Conservation (phyloP, 768 basidiomycete genomes). For the Sutorius australiensis region DNA sequence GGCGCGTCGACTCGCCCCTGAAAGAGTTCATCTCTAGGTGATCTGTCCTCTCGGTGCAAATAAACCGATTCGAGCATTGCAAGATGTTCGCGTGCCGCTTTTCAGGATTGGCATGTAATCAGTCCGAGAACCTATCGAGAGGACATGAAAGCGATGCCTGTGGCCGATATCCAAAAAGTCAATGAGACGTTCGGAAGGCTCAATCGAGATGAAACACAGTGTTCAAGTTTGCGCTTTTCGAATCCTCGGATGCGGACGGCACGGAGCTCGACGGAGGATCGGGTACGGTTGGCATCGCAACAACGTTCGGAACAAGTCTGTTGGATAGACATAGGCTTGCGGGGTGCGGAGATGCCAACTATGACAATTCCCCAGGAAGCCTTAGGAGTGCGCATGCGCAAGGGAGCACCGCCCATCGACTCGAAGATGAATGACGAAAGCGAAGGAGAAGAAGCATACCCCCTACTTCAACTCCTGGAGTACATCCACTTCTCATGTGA, state of each 20-base stretch:
- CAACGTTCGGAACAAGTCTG: slow-evolving; percentile 58
- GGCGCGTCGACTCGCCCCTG: slow-evolving; percentile 44
- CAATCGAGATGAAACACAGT: slow-evolving; percentile 54
- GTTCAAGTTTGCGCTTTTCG: slow-evolving; percentile 80
- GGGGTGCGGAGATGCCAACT: slow-evolving; percentile 47
- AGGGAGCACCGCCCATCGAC: slow-evolving; percentile 59
- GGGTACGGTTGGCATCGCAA: slow-evolving; percentile 64
- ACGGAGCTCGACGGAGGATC: slow-evolving; percentile 47
- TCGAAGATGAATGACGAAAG: slow-evolving; percentile 79
- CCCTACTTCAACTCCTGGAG: slow-evolving; percentile 33
- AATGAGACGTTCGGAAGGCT: slow-evolving; percentile 77
- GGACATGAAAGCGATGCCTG: slow-evolving; percentile 73
- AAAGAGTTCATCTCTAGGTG: slow-evolving; percentile 22
- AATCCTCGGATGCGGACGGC: slow-evolving; percentile 54
- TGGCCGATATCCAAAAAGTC: slow-evolving; percentile 87
- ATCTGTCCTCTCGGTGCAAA: slow-evolving; percentile 46
- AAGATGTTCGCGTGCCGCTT: slow-evolving; percentile 16
- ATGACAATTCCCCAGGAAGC: slow-evolving; percentile 46
- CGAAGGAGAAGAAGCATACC: slow-evolving; percentile 50
- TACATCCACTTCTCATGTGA: slow-evolving; percentile 39
- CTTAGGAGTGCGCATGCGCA: slow-evolving; percentile 42
- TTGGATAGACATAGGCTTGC: slow-evolving; percentile 66
- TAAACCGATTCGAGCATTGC: slow-evolving; percentile 40
- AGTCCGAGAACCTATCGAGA: slow-evolving; percentile 31
- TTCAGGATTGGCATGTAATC: slow-evolving; percentile 26